Evolutionary conservation across 805 yeast species (phyloP).

Genomic region (Candida chauliodis): DNA sequence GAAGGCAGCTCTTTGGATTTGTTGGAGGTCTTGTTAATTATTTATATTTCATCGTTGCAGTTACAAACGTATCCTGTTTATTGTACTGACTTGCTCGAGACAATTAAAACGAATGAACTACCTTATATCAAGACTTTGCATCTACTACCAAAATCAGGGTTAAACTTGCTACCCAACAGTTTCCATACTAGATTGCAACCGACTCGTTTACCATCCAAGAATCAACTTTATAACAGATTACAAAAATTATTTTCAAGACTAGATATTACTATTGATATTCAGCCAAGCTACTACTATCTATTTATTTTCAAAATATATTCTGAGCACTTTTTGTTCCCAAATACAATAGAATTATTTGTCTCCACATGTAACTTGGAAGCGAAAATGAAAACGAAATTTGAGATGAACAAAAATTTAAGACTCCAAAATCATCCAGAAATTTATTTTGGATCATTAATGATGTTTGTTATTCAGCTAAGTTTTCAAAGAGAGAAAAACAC

Average conservation of each 20-base stretch:
- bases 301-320: conserved; percentile 38
- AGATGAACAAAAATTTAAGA: background rate
- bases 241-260: conserved; percentile 7
- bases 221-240: conserved; percentile 29
- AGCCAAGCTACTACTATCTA: conserved; percentile 29
- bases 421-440: conserved; percentile 30
- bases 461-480: conserved; percentile 29
- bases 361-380: conserved; percentile 22
- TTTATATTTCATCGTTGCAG: conserved; percentile 50
- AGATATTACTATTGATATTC: conserved; percentile 6
- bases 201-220: conserved; percentile 32
- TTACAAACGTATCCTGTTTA: conserved; percentile 48
- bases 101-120: conserved; percentile 41
- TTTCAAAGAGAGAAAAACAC: conserved; percentile 15
- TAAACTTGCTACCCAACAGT: conserved; percentile 35
- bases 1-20: conserved; percentile 7
- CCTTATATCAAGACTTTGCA: conserved; percentile 46
- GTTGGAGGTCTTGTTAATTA: conserved; percentile 33
- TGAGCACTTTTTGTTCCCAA: conserved; percentile 43
- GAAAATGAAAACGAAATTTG: conserved; percentile 12
- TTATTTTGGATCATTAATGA: conserved; percentile 26
- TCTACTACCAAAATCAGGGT: conserved; percentile 36
- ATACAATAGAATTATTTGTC: conserved; percentile 46
- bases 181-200: conserved; percentile 39
- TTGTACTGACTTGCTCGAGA: conserved; percentile 42